phyloP scores from a whole-genome alignment of 345 rosid species.

The Eucalyptus cladocalyx region DNA sequence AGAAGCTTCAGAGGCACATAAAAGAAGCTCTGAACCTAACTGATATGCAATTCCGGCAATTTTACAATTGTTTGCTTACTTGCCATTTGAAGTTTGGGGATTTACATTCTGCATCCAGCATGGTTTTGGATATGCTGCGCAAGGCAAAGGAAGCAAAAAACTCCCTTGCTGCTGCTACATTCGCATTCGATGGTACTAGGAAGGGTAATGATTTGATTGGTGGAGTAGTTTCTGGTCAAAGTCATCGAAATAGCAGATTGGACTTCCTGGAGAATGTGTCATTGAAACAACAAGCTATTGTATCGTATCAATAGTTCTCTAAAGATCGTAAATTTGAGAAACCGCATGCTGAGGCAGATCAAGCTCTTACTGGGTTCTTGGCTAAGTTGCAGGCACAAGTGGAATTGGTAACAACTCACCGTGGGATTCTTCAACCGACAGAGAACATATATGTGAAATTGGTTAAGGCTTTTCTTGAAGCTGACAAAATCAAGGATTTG shows the following conservation, averaged over 20 bases:
- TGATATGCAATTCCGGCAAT: conserved; percentile 67
- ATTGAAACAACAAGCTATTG: no score
- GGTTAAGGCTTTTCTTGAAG: no score
- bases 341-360: conserved; percentile 55
- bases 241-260: not conserved
- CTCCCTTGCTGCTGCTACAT: conserved; percentile 51
- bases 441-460: conserved; percentile 54
- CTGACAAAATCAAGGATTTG: no score
- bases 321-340: conserved; percentile 29
- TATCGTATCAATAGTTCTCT: no score
- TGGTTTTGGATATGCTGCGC: conserved; percentile 82
- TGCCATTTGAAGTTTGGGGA: conserved; percentile 84
- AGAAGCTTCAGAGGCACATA: conserved; percentile 73
- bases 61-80: conserved; percentile 58
- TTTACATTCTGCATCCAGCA: conserved; percentile 66
- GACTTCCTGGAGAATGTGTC: not conserved
- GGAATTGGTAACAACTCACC: conserved; percentile 49
- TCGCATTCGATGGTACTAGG: conserved; percentile 3
- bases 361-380: conserved; percentile 34
- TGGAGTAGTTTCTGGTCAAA: conserved; percentile 5
- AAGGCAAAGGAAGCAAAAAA: conserved; percentile 67
- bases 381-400: conserved; percentile 43
- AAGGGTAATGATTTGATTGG: conserved; percentile 4
- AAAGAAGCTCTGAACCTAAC: conserved; percentile 59
- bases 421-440: conserved; percentile 77